phyloP scores from a whole-genome alignment of 495 filamentous ascomycete genomes.

The Pseudevernia furfuracea region DNA sequence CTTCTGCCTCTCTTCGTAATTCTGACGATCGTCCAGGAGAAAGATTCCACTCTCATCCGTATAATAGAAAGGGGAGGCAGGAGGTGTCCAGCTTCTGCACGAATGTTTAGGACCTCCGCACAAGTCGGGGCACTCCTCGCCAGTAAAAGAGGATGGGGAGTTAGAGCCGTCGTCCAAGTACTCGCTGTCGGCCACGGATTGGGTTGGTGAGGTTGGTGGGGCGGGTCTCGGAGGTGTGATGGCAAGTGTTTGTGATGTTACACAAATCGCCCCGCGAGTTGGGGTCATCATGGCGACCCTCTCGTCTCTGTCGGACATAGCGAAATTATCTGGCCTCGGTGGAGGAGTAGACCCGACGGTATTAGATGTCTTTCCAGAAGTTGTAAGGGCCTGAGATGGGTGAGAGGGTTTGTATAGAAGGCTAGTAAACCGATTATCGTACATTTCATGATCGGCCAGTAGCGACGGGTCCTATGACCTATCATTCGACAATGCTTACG shows the following conservation, averaged over 20 bases:
- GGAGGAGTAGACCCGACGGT: neutral
- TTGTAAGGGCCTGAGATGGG: neutral
- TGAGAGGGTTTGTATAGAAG: neutral
- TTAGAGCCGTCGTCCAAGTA: neutral
- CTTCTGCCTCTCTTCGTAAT: slow-evolving; percentile 3
- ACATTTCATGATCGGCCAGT: slow-evolving; percentile 3
- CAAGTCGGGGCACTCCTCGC: slow-evolving; percentile 2
- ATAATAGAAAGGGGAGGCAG: slow-evolving; percentile 1
- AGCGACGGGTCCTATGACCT: neutral
- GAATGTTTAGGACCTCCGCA: neutral
- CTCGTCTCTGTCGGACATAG: neutral
- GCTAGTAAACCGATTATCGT: neutral
- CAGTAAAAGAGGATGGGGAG: neutral
- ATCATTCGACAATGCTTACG: neutral
- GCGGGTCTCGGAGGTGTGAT: neutral
- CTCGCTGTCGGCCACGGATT: neutral
- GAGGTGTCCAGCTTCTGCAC: slow-evolving; percentile 3
- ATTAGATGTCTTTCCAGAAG: neutral
- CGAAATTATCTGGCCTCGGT: neutral
- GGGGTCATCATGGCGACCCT: neutral
- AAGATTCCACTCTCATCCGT: neutral
- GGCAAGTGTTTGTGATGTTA: neutral
- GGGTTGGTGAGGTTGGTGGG: neutral
- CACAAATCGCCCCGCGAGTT: neutral
- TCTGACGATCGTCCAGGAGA: neutral